Evolutionary conservation across 306 rosid genomes (phyloP), one percentile per base, ranked within the genome.

Genomic region (Betula pendula): DNA sequence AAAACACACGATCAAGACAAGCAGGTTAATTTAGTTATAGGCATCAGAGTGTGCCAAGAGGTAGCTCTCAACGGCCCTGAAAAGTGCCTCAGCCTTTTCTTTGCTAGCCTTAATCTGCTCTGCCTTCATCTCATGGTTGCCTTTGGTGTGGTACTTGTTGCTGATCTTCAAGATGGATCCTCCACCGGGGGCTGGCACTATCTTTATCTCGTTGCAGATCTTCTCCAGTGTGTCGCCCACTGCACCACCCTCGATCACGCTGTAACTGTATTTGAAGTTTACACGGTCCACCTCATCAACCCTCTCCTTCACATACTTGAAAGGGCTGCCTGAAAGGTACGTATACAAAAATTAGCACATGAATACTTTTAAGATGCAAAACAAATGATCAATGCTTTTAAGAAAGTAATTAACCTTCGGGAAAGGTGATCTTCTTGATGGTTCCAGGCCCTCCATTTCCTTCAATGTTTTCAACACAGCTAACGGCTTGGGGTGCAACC

Each of bases 11-110:
- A n/a, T n/a, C n/a, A n/a, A n/a, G n/a, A n/a, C n/a, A n/a, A n/a
- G n/a, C n/a, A n/a, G n/a, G n/a, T n/a, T n/a, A n/a, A n/a, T 29
- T 59, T 38, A 72, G 31, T 72, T 72, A 50, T 72, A 72, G 19
- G 35, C 76, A 75, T 84, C 78, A 80, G 88, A 83, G 81, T 87
- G 82, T 31, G 82, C 85, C 71, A 84, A 60, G 73, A 87, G 81
- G 80, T 59, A 87, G 9, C 35, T 81, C 55, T 80, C 87, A 75
- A 78, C 51, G 0, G 84, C 47, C 76, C 48, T 82, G 3, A 87
- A 77, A 43, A 84, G 73, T 8, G 71, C 87, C 38, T 76, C 70
- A 8, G 84, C 67, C 62, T 78, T 84, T 76, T 81, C 85, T 70
- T 83, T 42, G 42, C 78, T 55, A 38, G 43, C 72, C 35, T 62